Evolutionary conservation across 2,329 filamentous ascomycete species (phyloP), one percentile per base, ranked within the genome.

Genomic region (Pestalotiopsis sp.): DNA sequence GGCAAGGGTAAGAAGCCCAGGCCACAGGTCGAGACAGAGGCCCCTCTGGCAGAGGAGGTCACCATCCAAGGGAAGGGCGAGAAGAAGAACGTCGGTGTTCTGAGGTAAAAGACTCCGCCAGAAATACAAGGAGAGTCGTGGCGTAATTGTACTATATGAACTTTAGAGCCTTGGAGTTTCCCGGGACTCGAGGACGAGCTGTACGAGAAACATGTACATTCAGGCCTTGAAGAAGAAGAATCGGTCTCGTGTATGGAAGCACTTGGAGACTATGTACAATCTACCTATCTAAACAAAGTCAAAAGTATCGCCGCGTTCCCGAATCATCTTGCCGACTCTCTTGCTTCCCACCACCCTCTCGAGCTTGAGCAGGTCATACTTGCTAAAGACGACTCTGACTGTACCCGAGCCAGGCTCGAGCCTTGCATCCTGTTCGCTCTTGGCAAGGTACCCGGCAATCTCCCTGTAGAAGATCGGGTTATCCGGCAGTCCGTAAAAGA

Each of bases 401-500:
- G 81, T 87, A 0, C 89, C 92, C 71, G 89, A 85, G 4, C 86
- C 90, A 66, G 83, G 86, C 79, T 85, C 88, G 71, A 87, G 80
- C 76, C 78, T 84, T 74, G 85, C 77, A 71, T 87, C 85, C 75
- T 86, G 85, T 80, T 86, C 87, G 80, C 83, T 92, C 80, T 80
- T 84, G 73, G 77, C 86, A 67, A 95, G 79, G 75, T 88, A 94
- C 0, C 86, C 91, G 0, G 92, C 88, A 67, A 95, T 85, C 82
- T 97, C 94, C 52, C 86, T 85, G 78, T 95, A 97, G 75, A 96
- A 95, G 23, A 88, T 78, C 31, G 93, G 92, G 78, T 98, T 97
- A 75, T 98, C 95, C 0, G 96, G 96, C 39, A 98, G 80, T 1
- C 91, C 92, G 78, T 98, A 98, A 85, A 97, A 92, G 65, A 98